Conservation (phyloP, 495 filamentous ascomycete genomes). For the Hypoxylon perforatum region DNA sequence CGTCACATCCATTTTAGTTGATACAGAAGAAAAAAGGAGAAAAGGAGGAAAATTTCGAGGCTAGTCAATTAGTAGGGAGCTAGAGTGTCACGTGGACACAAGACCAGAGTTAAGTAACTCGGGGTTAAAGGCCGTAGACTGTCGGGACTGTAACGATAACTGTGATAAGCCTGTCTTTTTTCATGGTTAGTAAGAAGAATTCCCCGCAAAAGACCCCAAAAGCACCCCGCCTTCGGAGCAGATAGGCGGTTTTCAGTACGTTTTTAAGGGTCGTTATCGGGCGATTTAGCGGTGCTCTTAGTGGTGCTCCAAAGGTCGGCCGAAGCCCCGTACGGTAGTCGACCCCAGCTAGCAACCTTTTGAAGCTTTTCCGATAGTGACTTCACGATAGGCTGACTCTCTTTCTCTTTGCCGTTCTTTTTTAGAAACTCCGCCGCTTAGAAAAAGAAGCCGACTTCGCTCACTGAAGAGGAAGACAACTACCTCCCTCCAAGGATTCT, state of each 20-base stretch:
- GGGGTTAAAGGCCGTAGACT: no score
- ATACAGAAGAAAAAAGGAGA: conserved; percentile 53
- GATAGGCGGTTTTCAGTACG: neutral
- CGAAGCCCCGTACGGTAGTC: conserved; percentile 16
- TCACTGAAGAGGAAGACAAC: neutral
- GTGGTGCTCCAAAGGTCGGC: neutral
- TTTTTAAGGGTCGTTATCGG: neutral
- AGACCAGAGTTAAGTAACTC: conserved; percentile 6
- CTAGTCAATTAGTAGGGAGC: conserved; percentile 7
- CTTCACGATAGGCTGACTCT: conserved; percentile 39
- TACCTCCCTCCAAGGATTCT: no score
- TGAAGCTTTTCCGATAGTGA: conserved; percentile 35
- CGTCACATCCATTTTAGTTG: conserved; percentile 71
- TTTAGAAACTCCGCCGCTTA: conserved; percentile 22
- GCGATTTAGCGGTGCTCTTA: neutral
- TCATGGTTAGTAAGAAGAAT: conserved; percentile 15
- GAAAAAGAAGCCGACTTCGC: conserved; percentile 32
- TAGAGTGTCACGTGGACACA: conserved; percentile 26
- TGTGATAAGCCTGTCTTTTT: no score
- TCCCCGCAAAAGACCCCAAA: conserved; percentile 43
- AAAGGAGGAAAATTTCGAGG: conserved; percentile 16
- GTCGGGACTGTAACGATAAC: no score
- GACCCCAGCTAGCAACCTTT: conserved; percentile 5
- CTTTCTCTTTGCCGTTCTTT: conserved; percentile 11
- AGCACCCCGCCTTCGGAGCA: conserved; percentile 48